Evolutionary conservation across 1,139 yeast genomes (phyloP).

Genomic region (Blastobotrys niveus): DNA sequence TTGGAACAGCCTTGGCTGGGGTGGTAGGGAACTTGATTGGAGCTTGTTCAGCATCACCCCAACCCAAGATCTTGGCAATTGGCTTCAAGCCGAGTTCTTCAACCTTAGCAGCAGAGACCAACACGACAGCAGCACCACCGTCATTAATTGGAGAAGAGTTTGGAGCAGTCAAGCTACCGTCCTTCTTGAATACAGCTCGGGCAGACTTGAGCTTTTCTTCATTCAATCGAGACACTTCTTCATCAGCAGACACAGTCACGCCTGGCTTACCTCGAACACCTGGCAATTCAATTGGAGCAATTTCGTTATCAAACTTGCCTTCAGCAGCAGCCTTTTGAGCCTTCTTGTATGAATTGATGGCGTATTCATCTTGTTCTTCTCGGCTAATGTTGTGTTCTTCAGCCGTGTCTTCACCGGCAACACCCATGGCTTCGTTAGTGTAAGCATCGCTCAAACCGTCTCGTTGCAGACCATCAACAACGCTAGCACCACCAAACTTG

Average conservation of each 20-base stretch:
- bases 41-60: constrained; percentile 97
- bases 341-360: constrained; percentile 77
- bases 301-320: constrained; percentile 77
- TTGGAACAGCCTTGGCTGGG: constrained; percentile 89
- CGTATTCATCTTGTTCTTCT: constrained; percentile 75
- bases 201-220: constrained; percentile 71
- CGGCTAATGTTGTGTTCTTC: constrained; percentile 60
- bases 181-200: constrained; percentile 88
- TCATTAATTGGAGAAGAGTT: constrained; percentile 94
- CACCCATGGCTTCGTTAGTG: constrained; percentile 85
- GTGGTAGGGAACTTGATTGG: constrained; percentile 95
- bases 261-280: constrained; percentile 94
- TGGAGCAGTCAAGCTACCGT: constrained; percentile 87
- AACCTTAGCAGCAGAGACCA: constrained; percentile 77
- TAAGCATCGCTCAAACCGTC: constrained; percentile 93
- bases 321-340: constrained; percentile 73
- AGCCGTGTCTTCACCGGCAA: constrained; percentile 95
- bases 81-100: constrained; percentile 83
- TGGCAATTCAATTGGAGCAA: constrained; percentile 79
- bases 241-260: constrained; percentile 61
- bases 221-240: constrained; percentile 71
- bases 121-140: constrained; percentile 92
- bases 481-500: constrained; percentile 72
- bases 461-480: constrained; percentile 83
- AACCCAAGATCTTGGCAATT: constrained; percentile 78